phyloP scores from a whole-genome alignment of 2,329 filamentous ascomycete species.

The Pseudogymnoascus sp. region DNA sequence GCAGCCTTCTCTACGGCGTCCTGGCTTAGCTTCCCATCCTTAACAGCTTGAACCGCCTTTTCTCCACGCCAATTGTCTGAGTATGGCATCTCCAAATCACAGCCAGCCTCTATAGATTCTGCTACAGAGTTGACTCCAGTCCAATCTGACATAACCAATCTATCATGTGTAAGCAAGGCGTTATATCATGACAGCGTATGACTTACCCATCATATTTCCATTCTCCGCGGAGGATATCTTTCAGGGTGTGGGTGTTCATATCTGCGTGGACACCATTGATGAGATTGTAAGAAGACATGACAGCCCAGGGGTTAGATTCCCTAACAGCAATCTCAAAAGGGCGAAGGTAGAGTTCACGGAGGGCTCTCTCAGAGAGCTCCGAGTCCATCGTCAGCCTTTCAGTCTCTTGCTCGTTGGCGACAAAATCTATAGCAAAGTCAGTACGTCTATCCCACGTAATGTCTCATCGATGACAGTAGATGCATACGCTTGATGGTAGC shows the following conservation, averaged over 20 bases:
- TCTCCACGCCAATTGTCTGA: conserved; percentile 48
- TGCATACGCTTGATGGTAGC: conserved; percentile 67
- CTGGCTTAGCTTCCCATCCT: conserved; percentile 39
- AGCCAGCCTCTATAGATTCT: conserved; percentile 48
- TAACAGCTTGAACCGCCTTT: conserved; percentile 46
- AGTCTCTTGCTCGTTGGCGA: conserved; percentile 67
- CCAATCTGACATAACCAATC: conserved; percentile 52
- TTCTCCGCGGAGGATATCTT: conserved; percentile 49
- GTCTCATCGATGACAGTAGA: not conserved
- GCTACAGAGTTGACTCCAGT: conserved; percentile 47
- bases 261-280: conserved; percentile 56
- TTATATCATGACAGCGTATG: not conserved
- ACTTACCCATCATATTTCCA: conserved; percentile 53
- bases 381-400: conserved; percentile 57
- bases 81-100: conserved; percentile 50
- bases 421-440: conserved; percentile 41
- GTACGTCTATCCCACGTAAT: conserved; percentile 12
- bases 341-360: conserved; percentile 64
- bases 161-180: conserved; percentile 21
- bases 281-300: conserved; percentile 63
- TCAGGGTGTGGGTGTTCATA: conserved; percentile 47
- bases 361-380: conserved; percentile 52
- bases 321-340: conserved; percentile 66
- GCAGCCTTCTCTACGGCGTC: conserved; percentile 49
- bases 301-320: conserved; percentile 59